Percentiles rank a stretch among this genome's conserved stretches.
phyloP scores from a whole-genome alignment of 2,329 filamentous ascomycete species.

The Pezicula carpinea region DNA sequence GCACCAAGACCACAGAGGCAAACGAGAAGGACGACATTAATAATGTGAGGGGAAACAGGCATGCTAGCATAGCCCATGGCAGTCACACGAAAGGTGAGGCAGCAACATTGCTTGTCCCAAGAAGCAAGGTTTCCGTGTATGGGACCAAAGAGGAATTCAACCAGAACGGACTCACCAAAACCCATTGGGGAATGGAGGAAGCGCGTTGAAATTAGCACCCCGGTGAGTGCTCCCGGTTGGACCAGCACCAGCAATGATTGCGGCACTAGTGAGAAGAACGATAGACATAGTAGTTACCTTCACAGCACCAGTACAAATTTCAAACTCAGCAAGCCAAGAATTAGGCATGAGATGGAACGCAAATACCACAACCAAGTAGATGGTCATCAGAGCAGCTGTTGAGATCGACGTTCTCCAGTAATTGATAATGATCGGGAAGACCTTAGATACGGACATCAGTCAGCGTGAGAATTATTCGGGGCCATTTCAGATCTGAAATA shows the following conservation, averaged over 20 bases:
- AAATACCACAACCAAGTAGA: neutral
- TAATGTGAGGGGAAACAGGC: conserved; percentile 55
- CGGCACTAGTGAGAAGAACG: neutral
- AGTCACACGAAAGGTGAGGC: conserved; percentile 38
- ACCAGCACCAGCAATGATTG: neutral
- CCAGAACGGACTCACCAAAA: neutral
- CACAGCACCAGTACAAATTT: neutral
- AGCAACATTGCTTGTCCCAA: conserved; percentile 14
- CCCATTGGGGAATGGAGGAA: neutral
- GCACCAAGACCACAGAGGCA: conserved; percentile 10
- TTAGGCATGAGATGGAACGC: neutral
- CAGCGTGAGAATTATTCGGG: no score
- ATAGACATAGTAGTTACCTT: neutral
- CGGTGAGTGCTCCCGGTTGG: neutral
- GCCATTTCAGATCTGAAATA: no score
- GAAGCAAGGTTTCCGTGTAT: neutral
- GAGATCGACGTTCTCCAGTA: neutral
- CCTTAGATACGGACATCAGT: neutral
- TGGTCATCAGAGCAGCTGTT: neutral
- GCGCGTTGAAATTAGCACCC: neutral
- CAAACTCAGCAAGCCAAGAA: neutral
- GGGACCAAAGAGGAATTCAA: neutral
- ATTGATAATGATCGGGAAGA: neutral
- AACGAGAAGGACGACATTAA: conserved; percentile 55
- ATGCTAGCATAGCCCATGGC: conserved; percentile 64